Percentiles rank a stretch among this genome's conserved stretches.
Evolutionary conservation across 1,284 basidiomycete genomes (phyloP).

Genomic region (Singerocomus inundabilis): DNA sequence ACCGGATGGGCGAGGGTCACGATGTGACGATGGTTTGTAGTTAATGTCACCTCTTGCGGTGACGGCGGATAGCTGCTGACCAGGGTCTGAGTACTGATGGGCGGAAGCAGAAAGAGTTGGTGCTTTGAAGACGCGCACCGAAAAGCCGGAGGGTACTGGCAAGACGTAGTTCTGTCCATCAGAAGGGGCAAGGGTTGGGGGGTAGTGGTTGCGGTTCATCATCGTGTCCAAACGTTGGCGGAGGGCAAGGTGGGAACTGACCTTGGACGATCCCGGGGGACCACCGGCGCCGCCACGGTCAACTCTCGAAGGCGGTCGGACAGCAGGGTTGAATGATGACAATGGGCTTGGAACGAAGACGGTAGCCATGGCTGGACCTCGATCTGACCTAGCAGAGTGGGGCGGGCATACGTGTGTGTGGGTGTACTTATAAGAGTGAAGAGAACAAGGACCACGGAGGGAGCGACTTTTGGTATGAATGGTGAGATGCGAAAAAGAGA

Average conservation of each 20-base stretch:
- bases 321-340: constrained; percentile 32
- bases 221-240: constrained; percentile 6
- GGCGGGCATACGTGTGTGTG: constrained; percentile 23
- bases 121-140: constrained; percentile 51
- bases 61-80: constrained; percentile 32
- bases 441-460: constrained; percentile 19
- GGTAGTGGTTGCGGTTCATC: constrained; percentile 13
- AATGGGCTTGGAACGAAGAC: constrained; percentile 30
- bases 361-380: constrained; percentile 28
- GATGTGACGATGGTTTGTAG: constrained; percentile 37
- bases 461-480: constrained; percentile 30
- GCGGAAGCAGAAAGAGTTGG: constrained; percentile 38
- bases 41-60: constrained; percentile 43
- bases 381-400: constrained; percentile 26
- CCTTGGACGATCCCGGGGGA: constrained; percentile 32
- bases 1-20: constrained; percentile 25
- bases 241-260: constrained; percentile 14
- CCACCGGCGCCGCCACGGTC: constrained; percentile 27
- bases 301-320: constrained; percentile 32
- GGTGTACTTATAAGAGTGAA: constrained; percentile 27
- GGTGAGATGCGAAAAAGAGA: constrained; percentile 28
- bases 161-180: constrained; percentile 33
- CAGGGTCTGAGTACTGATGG: constrained; percentile 32
- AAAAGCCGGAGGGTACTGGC: constrained; percentile 45
- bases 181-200: constrained; percentile 2